These are phyloP conservation scores for Cephaloascus albidus DNA, from an alignment of 805 yeast genomes.

Conservation along the genomic window DNA sequence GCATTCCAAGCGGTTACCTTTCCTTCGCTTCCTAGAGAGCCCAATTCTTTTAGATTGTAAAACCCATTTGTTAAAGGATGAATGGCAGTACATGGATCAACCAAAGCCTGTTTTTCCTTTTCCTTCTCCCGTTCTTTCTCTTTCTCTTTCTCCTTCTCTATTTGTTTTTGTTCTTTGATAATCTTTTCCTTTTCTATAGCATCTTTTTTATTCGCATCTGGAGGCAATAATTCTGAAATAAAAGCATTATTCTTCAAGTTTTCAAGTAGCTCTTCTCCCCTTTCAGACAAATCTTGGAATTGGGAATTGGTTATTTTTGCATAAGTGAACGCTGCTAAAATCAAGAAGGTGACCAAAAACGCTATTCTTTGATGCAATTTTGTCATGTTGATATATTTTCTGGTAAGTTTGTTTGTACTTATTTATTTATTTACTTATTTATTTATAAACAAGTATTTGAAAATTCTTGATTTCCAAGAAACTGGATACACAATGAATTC, in stretches of 20 bases:
- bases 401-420: too few species aligned
- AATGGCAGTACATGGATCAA: conserved; percentile 31
- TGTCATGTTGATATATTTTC: neutral
- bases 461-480: too few species aligned
- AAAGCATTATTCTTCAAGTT: neutral
- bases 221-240: neutral
- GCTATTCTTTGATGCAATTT: neutral
- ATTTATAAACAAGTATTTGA: too few species aligned
- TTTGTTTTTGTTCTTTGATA: conserved; percentile 1
- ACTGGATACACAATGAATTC: too few species aligned
- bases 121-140: conserved; percentile 4
- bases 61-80: conserved; percentile 35
- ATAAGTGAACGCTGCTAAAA: neutral
- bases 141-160: neutral
- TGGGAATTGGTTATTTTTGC: neutral
- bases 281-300: neutral
- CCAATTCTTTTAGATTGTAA: conserved; percentile 32
- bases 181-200: neutral
- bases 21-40: conserved; percentile 16
- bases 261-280: neutral
- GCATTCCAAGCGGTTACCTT: conserved; percentile 49
- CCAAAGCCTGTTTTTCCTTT: conserved; percentile 4
- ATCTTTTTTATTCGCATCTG: neutral
- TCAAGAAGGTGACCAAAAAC: too few species aligned
- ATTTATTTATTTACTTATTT: too few species aligned